Evolutionary conservation across 202 grass and related monocot species (phyloP).

Genomic region (Carex arenaria): DNA sequence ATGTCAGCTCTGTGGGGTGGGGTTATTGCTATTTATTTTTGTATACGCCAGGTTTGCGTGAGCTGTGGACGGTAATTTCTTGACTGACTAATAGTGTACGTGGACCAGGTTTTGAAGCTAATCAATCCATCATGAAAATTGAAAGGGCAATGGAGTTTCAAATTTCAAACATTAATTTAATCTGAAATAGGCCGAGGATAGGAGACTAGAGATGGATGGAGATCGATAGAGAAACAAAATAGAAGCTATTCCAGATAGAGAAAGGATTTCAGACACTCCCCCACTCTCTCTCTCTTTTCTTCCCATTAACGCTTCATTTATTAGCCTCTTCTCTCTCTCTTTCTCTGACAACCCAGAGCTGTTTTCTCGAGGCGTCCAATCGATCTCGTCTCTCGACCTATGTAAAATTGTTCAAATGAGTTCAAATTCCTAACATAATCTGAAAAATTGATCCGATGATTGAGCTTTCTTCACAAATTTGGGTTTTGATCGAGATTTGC

Average conservation of each 20-base stretch:
- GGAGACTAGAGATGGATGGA: background rate
- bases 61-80: background rate
- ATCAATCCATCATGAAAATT: background rate
- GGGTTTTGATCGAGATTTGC: background rate
- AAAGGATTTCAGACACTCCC: background rate
- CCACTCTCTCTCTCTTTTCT: conserved; percentile 3
- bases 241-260: conserved; percentile 20
- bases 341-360: conserved; percentile 2
- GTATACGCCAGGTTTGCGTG: background rate
- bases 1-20: background rate
- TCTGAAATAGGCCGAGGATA: background rate
- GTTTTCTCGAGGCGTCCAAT: background rate
- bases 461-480: background rate
- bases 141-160: conserved; percentile 10
- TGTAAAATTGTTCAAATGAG: background rate
- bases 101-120: background rate
- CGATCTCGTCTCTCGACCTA: conserved; percentile 11
- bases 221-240: conserved; percentile 23
- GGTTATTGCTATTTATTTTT: background rate
- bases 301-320: conserved; percentile 25
- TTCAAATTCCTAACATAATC: conserved; percentile 3
- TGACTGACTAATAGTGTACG: background rate
- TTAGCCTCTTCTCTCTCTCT: conserved; percentile 9
- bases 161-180: conserved; percentile 31
- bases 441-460: background rate